Conservation (phyloP, 2,329 filamentous ascomycete species). For the Fusarium lyarnte region DNA sequence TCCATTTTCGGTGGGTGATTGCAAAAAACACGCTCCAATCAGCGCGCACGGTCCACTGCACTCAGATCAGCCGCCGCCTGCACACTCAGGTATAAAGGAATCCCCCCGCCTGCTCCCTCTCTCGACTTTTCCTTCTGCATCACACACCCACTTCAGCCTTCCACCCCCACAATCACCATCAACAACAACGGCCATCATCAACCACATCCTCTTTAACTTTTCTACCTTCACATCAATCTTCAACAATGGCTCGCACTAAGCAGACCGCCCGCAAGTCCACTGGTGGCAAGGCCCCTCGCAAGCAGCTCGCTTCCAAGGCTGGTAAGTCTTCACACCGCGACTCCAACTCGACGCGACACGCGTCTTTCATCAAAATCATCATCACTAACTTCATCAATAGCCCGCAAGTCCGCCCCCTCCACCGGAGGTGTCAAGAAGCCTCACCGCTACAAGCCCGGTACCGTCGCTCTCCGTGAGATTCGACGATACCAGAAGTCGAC, state of each 20-base stretch:
- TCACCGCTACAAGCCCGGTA: conserved; percentile 89
- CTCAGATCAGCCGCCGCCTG: conserved; percentile 52
- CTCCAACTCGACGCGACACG: conserved; percentile 23
- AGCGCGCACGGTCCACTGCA: conserved; percentile 38
- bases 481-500: conserved; percentile 98
- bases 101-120: conserved; percentile 55
- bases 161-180: conserved; percentile 46
- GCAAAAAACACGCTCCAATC: conserved; percentile 34
- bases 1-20: conserved; percentile 41
- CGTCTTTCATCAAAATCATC: conserved; percentile 3
- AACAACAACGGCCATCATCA: conserved; percentile 42
- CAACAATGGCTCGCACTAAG: conserved; percentile 72
- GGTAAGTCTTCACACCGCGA: conserved; percentile 49
- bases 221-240: conserved; percentile 48
- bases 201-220: conserved; percentile 39
- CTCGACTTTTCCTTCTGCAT: conserved; percentile 55
- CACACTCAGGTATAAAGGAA: conserved; percentile 54
- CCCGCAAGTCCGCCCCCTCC: conserved; percentile 96
- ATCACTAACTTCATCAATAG: conserved; percentile 32
- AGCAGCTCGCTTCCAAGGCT: conserved; percentile 99
- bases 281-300: conserved; percentile 82
- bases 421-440: conserved; percentile 98
- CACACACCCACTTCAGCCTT: conserved; percentile 50
- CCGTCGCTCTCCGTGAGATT: conserved; percentile 98
- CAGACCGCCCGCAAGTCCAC: conserved; percentile 79